A percentile compares a stretch with the other conserved stretches of the same genome.
Evolutionary conservation across 2,329 filamentous ascomycete genomes (phyloP).

Genomic region (Teratosphaeria pseudoeucalypti): DNA sequence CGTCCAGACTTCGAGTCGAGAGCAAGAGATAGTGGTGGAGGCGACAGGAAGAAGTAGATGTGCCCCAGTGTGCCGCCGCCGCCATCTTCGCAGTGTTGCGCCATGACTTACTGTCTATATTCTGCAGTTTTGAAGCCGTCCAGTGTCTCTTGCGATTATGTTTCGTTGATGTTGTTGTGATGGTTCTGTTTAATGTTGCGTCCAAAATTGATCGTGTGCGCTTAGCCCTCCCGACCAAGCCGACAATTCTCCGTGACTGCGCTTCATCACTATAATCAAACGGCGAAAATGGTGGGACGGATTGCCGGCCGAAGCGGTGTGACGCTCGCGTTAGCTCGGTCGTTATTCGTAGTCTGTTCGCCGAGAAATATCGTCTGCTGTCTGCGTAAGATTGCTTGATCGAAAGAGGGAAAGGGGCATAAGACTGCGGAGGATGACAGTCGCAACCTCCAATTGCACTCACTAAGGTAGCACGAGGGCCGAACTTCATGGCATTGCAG

Average conservation of each 20-base stretch:
- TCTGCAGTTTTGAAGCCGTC: neutral
- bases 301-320: neutral
- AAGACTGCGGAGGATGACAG: neutral
- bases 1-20: neutral
- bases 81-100: neutral
- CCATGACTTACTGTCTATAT: neutral
- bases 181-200: neutral
- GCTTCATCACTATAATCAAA: neutral
- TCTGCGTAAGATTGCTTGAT: neutral
- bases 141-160: neutral
- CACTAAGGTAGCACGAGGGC: too few relatives aligned
- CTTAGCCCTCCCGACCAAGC: neutral
- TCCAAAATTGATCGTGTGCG: neutral
- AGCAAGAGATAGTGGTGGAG: neutral
- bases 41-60: constrained; percentile 12
- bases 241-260: neutral
- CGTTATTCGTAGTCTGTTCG: neutral
- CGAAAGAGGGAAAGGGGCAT: neutral
- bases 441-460: neutral
- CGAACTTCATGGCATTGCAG: neutral
- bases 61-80: constrained; percentile 5
- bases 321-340: neutral
- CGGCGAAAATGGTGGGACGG: neutral
- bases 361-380: neutral
- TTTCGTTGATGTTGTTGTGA: neutral